A percentile compares a stretch with the other conserved stretches of the same genome.
Evolutionary conservation across 805 yeast species (phyloP).

Genomic region (Yamadazyma takamatsuzukensis): DNA sequence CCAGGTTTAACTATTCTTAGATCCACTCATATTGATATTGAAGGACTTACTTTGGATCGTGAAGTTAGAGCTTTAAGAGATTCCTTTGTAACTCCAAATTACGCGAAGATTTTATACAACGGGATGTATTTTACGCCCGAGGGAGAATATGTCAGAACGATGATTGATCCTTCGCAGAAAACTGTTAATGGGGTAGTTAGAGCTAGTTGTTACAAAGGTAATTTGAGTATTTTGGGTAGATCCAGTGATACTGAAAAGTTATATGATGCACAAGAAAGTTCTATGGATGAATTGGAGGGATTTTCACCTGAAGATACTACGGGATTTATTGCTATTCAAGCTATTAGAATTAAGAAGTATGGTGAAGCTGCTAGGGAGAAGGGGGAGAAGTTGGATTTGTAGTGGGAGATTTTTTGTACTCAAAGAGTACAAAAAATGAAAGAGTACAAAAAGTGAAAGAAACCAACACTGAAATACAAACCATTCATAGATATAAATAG

Average conservation of each 20-base stretch:
- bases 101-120: constrained; percentile 87
- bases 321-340: constrained; percentile 97
- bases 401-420: too few species aligned
- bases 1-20: constrained; percentile 96
- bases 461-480: too few species aligned
- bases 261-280: constrained; percentile 96
- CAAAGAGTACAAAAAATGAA: too few species aligned
- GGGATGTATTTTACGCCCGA: constrained; percentile 99
- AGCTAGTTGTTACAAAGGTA: constrained; percentile 90
- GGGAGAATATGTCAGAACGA: constrained; percentile 89
- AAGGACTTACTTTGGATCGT: constrained; percentile 95
- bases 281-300: constrained; percentile 98
- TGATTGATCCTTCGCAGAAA: constrained; percentile 92
- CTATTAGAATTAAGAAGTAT: constrained; percentile 96
- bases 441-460: too few species aligned
- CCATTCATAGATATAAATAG: neutral
- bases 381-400: constrained; percentile 51
- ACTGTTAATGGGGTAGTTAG: constrained; percentile 97
- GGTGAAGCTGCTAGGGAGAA: constrained; percentile 92
- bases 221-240: constrained; percentile 82
- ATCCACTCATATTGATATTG: constrained; percentile 91
- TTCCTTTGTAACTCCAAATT: constrained; percentile 88
- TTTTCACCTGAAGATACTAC: constrained; percentile 96
- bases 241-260: constrained; percentile 92
- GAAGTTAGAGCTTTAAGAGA: constrained; percentile 98